Percentiles rank a stretch among this genome's conserved stretches.
phyloP scores from a whole-genome alignment of 2,329 filamentous ascomycete species.

The Exophiala sp. region DNA sequence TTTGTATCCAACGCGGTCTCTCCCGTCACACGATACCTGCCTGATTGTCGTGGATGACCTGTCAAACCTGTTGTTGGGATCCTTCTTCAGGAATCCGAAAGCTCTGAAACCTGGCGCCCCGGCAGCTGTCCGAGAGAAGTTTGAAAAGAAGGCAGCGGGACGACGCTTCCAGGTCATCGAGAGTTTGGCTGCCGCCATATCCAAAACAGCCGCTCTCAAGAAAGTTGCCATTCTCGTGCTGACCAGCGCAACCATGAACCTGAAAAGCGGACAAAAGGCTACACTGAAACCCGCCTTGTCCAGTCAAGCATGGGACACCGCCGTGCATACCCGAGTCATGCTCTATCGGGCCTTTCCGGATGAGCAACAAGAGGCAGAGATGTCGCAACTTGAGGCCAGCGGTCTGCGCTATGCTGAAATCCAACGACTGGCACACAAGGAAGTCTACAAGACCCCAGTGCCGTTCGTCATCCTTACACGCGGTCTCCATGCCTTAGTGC shows the following conservation, averaged over 20 bases:
- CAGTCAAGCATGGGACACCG: constrained; percentile 72
- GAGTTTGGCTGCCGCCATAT: constrained; percentile 54
- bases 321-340: constrained; percentile 65
- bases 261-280: constrained; percentile 60
- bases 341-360: constrained; percentile 70
- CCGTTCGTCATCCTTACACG: constrained; percentile 38
- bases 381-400: constrained; percentile 26
- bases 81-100: constrained; percentile 58
- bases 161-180: constrained; percentile 52
- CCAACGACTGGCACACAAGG: constrained; percentile 58
- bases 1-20: constrained; percentile 39
- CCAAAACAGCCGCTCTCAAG: constrained; percentile 67
- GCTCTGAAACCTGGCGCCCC: constrained; percentile 29
- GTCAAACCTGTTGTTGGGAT: constrained; percentile 67
- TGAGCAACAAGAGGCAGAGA: constrained; percentile 42
- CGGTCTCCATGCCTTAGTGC: constrained; percentile 11
- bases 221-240: constrained; percentile 69
- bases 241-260: constrained; percentile 75
- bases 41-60: constrained; percentile 73
- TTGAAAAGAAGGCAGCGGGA: constrained; percentile 43
- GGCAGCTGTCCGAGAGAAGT: constrained; percentile 35
- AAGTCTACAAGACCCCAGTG: constrained; percentile 33
- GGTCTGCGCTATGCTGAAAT: constrained; percentile 55
- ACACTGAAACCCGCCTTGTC: constrained; percentile 69
- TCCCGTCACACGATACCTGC: constrained; percentile 57